Percentiles rank a stretch among this genome's conserved stretches.
Conservation (phyloP, 306 rosid species). For the Oxytropis ochrocephala region DNA sequence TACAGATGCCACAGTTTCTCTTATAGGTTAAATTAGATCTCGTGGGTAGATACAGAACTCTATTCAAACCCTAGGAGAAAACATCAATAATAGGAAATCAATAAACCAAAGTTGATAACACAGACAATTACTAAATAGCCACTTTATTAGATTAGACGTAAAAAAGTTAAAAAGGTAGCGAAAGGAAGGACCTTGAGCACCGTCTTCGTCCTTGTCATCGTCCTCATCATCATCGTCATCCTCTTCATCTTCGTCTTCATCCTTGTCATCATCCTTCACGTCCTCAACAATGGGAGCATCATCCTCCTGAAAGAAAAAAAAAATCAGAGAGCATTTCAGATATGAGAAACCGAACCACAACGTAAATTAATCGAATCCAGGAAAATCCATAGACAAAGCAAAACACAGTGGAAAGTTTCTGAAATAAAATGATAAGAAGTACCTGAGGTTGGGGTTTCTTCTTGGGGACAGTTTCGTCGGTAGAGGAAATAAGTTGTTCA, state of each 20-base stretch:
- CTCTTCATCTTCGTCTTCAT: constrained; percentile 37
- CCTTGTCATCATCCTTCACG: constrained; percentile 59
- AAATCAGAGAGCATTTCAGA: neutral
- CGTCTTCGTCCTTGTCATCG: constrained; percentile 52
- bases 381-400: neutral
- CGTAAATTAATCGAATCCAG: neutral
- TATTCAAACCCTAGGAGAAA: neutral
- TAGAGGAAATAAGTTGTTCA: constrained; percentile 22
- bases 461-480: constrained; percentile 37
- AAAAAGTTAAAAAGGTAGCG: neutral
- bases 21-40: neutral
- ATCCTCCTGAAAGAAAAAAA: constrained; percentile 32
- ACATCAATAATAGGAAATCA: neutral
- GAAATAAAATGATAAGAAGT: neutral
- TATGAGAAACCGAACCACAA: neutral
- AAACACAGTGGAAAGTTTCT: neutral
- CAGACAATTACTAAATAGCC: neutral
- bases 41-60: neutral
- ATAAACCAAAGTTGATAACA: neutral
- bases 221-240: constrained; percentile 61
- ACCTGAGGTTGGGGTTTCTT: constrained; percentile 42
- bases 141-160: neutral
- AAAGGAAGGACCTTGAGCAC: constrained; percentile 37
- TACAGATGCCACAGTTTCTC: neutral
- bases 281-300: constrained; percentile 68